Conservation (phyloP, 2,329 filamentous ascomycete genomes). For the Fusarium phyllophilum region DNA sequence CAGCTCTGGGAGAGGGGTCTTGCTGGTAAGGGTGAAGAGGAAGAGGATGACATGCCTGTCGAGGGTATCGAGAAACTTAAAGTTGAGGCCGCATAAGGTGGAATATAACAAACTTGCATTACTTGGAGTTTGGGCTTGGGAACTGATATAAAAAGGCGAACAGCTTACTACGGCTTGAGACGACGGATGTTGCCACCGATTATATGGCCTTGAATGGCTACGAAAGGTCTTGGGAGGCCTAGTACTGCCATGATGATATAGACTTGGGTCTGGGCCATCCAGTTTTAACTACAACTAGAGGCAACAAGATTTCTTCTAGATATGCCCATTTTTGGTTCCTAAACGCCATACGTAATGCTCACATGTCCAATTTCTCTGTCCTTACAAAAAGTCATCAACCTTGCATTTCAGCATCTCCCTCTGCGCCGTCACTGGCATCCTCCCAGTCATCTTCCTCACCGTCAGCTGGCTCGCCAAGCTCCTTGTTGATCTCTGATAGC, state of each 20-base stretch:
- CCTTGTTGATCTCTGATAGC: constrained; percentile 69
- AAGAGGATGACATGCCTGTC: constrained; percentile 71
- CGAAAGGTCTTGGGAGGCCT: neutral
- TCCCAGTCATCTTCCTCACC: constrained; percentile 67
- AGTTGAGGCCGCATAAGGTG: constrained; percentile 61
- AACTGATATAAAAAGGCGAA: constrained; percentile 32
- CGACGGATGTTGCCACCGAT: constrained; percentile 13
- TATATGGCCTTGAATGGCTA: neutral
- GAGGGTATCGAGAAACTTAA: constrained; percentile 77
- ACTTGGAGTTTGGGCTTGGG: constrained; percentile 42
- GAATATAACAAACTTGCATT: constrained; percentile 29
- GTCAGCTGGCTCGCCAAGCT: constrained; percentile 69
- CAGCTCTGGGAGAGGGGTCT: constrained; percentile 83
- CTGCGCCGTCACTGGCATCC: constrained; percentile 60
- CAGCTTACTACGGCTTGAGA: constrained; percentile 17
- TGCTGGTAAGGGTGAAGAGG: constrained; percentile 72
- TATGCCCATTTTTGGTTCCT: constrained; percentile 38
- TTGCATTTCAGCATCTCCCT: constrained; percentile 69
- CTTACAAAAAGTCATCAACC: constrained; percentile 43
- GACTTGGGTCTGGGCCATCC: constrained; percentile 30
- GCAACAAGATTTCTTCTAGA: constrained; percentile 30
- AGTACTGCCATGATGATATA: constrained; percentile 25
- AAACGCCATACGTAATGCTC: constrained; percentile 43
- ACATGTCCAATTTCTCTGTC: constrained; percentile 24
- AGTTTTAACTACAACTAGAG: constrained; percentile 34